Evolutionary conservation across 106 monocot genomes (phyloP).

Genomic region (Allium fistulosum): DNA sequence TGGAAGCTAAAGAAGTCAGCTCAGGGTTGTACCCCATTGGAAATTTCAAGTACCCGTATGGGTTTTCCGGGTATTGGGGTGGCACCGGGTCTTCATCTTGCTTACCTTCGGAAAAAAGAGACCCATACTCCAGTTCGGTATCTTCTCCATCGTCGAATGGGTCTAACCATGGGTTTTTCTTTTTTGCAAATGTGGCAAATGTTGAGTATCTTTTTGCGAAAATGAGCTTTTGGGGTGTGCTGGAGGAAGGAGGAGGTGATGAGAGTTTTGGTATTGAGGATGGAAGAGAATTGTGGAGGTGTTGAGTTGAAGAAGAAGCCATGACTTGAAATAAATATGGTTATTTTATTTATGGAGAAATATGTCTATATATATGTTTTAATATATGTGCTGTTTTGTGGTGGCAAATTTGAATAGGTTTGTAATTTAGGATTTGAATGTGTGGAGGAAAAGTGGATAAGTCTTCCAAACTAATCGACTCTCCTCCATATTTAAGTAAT

Average conservation of each 20-base stretch:
- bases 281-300: not conserved
- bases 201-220: not conserved
- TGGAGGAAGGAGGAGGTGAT: not conserved
- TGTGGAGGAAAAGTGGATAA: no score
- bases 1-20: constrained; percentile 51
- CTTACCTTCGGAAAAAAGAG: constrained; percentile 68
- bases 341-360: no score
- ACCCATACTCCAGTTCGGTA: constrained; percentile 52
- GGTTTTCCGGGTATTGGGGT: constrained; percentile 64
- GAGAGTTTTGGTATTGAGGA: constrained; percentile 10
- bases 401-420: no score
- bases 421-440: no score
- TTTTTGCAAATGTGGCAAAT: constrained; percentile 33
- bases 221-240: not conserved
- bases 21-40: constrained; percentile 68
- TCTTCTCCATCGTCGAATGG: constrained; percentile 77
- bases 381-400: no score
- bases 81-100: constrained; percentile 81
- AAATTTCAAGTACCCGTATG: constrained; percentile 85
- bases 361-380: no score
- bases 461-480: no score
- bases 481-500: no score
- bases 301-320: not conserved
- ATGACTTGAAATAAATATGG: no score
- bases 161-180: constrained; percentile 92